Evolutionary conservation across 208 protist species (phyloP).

Genomic region (Trypanosoma boissoni): DNA sequence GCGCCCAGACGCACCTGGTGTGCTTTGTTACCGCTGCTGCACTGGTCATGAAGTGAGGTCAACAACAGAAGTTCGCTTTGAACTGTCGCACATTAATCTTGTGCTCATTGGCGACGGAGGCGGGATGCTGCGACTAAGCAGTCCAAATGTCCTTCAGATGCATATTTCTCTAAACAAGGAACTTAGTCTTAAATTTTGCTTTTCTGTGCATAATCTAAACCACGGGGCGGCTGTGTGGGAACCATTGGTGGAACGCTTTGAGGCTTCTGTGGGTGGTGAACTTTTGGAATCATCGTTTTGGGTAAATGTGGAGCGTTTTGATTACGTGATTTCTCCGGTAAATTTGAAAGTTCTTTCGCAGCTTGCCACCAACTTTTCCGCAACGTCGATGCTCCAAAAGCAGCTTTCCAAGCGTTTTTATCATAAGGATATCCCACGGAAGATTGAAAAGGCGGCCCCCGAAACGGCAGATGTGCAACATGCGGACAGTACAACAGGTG

Average conservation of each 20-base stretch:
- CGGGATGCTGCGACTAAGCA: slow-evolving; percentile 52
- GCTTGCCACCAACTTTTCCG: slow-evolving; percentile 52
- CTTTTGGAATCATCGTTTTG: slow-evolving; percentile 46
- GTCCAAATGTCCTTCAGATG: slow-evolving; percentile 32
- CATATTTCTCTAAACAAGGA: slow-evolving; percentile 51
- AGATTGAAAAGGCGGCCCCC: too few relatives aligned
- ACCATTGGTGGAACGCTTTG: slow-evolving; percentile 73
- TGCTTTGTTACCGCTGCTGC: slow-evolving; percentile 79
- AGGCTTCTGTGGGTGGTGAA: slow-evolving; percentile 42
- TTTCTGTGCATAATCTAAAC: slow-evolving; percentile 67
- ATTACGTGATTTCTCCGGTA: slow-evolving; percentile 76
- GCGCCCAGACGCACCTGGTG: slow-evolving; percentile 26
- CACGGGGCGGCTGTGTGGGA: slow-evolving; percentile 78
- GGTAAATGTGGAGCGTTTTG: slow-evolving; percentile 52
- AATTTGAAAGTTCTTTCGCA: slow-evolving; percentile 50
- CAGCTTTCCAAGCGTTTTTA: slow-evolving; percentile 53
- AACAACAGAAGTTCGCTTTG: slow-evolving; percentile 54
- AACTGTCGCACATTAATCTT: slow-evolving; percentile 63
- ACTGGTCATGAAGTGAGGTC: slow-evolving; percentile 59
- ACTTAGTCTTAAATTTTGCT: slow-evolving; percentile 40
- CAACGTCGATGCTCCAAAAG: slow-evolving; percentile 47
- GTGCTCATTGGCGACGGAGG: slow-evolving; percentile 51
- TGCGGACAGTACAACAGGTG: neutral
- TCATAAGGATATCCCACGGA: slow-evolving; percentile 27
- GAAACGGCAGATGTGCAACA: too few relatives aligned